Evolutionary conservation across 768 basidiomycete species (phyloP).

Genomic region (Psilocybe cubensis): DNA sequence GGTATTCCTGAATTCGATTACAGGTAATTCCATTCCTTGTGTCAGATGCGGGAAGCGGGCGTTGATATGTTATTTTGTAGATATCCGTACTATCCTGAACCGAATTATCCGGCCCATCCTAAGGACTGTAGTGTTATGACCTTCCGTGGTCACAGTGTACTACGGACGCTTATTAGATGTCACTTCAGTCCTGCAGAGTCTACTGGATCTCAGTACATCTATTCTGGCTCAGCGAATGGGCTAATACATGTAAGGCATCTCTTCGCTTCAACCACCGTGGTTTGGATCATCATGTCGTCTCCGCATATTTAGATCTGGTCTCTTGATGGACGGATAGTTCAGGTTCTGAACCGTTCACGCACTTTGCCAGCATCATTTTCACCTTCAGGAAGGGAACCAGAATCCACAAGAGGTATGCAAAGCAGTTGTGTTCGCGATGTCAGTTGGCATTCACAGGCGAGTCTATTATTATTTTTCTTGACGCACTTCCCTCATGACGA

Average conservation of each 20-base stretch:
- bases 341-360: slow-evolving; percentile 80
- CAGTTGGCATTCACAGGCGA: slow-evolving; percentile 88
- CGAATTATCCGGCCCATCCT: slow-evolving; percentile 70
- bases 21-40: slow-evolving; percentile 50
- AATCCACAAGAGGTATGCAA: slow-evolving; percentile 29
- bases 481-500: background rate
- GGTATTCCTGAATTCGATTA: slow-evolving; percentile 77
- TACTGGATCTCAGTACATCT: slow-evolving; percentile 92
- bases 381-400: slow-evolving; percentile 65
- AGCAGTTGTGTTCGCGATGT: slow-evolving; percentile 85
- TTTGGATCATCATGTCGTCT: slow-evolving; percentile 7
- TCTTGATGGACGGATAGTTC: slow-evolving; percentile 84
- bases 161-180: slow-evolving; percentile 92
- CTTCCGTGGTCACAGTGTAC: slow-evolving; percentile 88
- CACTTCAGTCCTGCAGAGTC: slow-evolving; percentile 94
- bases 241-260: slow-evolving; percentile 65
- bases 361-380: slow-evolving; percentile 73
- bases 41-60: background rate
- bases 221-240: slow-evolving; percentile 90
- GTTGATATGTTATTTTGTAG: slow-evolving; percentile 34
- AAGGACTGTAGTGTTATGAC: slow-evolving; percentile 95
- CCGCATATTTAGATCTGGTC: slow-evolving; percentile 85
- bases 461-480: slow-evolving; percentile 6
- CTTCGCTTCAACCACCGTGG: background rate
- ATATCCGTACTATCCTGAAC: slow-evolving; percentile 67